Evolutionary conservation across 2,329 filamentous ascomycete species (phyloP).

Genomic region (Xylariaceae sp.): DNA sequence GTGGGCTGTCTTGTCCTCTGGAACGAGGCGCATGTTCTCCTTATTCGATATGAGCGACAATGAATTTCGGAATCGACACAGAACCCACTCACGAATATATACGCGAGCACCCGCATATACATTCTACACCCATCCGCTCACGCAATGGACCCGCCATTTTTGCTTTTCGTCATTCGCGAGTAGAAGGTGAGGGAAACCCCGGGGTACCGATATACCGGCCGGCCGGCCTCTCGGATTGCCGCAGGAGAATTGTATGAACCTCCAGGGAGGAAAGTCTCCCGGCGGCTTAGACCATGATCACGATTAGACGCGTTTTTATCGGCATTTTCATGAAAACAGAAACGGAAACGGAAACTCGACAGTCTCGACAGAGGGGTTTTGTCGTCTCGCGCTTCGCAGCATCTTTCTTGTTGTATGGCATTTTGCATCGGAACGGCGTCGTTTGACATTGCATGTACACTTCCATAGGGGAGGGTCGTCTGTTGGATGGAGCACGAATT

Average conservation of each 20-base stretch:
- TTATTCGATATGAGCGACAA: background rate
- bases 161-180: background rate
- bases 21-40: background rate
- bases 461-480: background rate
- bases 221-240: background rate
- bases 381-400: background rate
- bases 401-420: conserved; percentile 8
- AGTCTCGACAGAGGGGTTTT: background rate
- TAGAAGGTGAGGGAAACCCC: conserved; percentile 4
- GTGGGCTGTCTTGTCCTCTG: conserved; percentile 12
- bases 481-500: background rate
- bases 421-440: conserved; percentile 12
- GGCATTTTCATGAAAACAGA: background rate
- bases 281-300: conserved; percentile 11
- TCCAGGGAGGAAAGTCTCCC: background rate
- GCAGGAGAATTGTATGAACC: background rate
- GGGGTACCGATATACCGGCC: background rate
- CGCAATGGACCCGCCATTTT: conserved; percentile 1
- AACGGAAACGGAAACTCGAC: too few relatives aligned
- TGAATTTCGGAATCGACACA: background rate
- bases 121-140: background rate
- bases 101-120: background rate
- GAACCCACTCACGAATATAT: conserved; percentile 1
- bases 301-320: conserved; percentile 12
- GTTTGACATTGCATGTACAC: background rate